phyloP scores from a whole-genome alignment of 495 filamentous ascomycete species.

The Lasiosphaeriaceae sp. region DNA sequence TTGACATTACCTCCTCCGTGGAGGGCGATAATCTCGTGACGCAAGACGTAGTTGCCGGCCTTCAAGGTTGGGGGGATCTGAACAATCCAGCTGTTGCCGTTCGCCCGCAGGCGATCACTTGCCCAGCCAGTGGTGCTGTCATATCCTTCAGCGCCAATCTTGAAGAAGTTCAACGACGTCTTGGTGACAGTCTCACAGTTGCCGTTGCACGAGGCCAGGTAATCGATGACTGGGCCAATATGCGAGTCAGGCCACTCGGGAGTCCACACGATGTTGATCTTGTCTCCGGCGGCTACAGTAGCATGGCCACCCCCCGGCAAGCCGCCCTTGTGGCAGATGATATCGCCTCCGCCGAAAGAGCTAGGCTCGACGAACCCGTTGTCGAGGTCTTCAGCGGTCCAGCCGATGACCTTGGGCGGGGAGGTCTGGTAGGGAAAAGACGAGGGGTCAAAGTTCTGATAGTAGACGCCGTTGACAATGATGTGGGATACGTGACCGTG shows the following conservation, averaged over 20 bases:
- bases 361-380: slow-evolving; percentile 55
- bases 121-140: slow-evolving; percentile 62
- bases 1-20: slow-evolving; percentile 57
- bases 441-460: slow-evolving; percentile 40
- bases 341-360: slow-evolving; percentile 38
- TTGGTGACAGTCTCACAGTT: slow-evolving; percentile 64
- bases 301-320: slow-evolving; percentile 37
- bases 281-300: slow-evolving; percentile 40
- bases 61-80: slow-evolving; percentile 63
- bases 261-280: slow-evolving; percentile 44
- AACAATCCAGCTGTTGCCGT: slow-evolving; percentile 67
- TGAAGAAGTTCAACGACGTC: slow-evolving; percentile 65
- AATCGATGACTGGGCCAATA: slow-evolving; percentile 67
- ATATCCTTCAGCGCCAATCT: slow-evolving; percentile 65
- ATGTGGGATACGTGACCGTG: slow-evolving; percentile 61
- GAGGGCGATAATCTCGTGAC: slow-evolving; percentile 79
- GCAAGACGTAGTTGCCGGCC: slow-evolving; percentile 71
- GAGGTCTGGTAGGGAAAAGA: slow-evolving; percentile 31
- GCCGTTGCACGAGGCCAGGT: slow-evolving; percentile 71
- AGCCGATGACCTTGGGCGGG: slow-evolving; percentile 52
- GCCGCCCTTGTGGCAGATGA: slow-evolving; percentile 49
- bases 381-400: slow-evolving; percentile 53
- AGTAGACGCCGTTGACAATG: slow-evolving; percentile 55
- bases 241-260: slow-evolving; percentile 40
- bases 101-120: slow-evolving; percentile 59